Conservation (phyloP, 345 rosid genomes). For the Fremontodendron californicum region DNA sequence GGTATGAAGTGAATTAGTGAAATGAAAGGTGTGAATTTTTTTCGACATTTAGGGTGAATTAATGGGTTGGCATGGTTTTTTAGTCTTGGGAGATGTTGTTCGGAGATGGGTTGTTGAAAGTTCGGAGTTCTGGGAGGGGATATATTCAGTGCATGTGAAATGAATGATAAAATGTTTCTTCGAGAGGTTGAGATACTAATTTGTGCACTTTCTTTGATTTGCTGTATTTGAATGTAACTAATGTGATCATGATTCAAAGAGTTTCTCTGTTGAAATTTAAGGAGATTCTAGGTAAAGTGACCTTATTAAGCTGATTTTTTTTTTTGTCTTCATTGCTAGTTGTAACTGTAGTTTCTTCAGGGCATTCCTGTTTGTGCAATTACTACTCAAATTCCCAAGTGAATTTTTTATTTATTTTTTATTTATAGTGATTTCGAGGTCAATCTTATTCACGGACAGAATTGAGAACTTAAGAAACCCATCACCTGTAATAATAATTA, state of each 20-base stretch:
- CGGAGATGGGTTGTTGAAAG: constrained; percentile 2
- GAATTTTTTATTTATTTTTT: too few relatives aligned
- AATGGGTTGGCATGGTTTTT: neutral
- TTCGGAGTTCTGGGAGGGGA: neutral
- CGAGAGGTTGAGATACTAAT: neutral
- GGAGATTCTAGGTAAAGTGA: neutral
- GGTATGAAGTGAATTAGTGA: neutral
- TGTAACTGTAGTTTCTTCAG: neutral
- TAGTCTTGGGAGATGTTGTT: neutral
- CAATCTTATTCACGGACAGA: neutral
- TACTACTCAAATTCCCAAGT: neutral
- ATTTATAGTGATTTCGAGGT: too few relatives aligned
- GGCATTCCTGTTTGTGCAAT: neutral
- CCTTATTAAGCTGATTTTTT: neutral
- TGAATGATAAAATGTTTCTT: constrained; percentile 31
- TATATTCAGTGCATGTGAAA: constrained; percentile 18
- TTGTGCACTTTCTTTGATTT: neutral
- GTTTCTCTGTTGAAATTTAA: neutral
- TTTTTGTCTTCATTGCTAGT: neutral
- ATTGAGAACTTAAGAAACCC: neutral
- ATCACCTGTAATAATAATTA: neutral
- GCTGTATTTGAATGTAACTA: neutral
- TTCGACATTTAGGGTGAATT: neutral
- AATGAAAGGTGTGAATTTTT: neutral
- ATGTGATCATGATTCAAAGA: neutral